Base-by-base conservation (phyloP, 1,284 basidiomycete genomes). In the Fomitopsis schrenkii region DNA sequence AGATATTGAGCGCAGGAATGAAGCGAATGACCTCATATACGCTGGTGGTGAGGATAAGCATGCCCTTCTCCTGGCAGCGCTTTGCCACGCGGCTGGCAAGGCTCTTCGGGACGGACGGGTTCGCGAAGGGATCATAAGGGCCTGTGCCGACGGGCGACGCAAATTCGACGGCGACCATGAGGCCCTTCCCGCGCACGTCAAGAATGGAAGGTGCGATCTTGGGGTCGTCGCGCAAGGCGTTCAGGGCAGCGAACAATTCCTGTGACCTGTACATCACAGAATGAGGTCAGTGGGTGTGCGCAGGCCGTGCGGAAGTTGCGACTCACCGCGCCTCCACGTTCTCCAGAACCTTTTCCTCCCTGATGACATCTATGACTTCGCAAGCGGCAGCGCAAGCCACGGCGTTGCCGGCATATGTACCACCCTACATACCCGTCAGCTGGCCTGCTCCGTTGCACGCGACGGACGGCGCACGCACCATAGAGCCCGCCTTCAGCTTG, bases 381-480 rank as follows among this genome's bases (percentile, higher is more conserved):
- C 89, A 80, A 12, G 88, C 94, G 17, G 95, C 95, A 0, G 95
- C 95, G 71, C 94, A 97, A 0, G 91, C 80, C 0, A 97, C 91
- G 0, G 92, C 88, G 70, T 95, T 97, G 35, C 95, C 95, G 10
- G 91, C 91, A 68, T 95, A 95, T 2, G 94, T 96, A 19, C 94
- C 94, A 33, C 94, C 93, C 88, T 90, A 66, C 26, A 7, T 35
- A 41, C 48, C 58, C 60, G 10, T 46, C 17, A 54, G 33, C 33
- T 2, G 7, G 56, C 62, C 66, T 57, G 54, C 61, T 65, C 55
- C 55, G 48, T n/a, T 19, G 17, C 40, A 22, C 12, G 14, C 15
- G 57, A 54, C 30, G 30, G 8, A 35, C 28, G 9, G 54, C 19
- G 44, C 19, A 65, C 76, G 60, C 41, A 90, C 91, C 85, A 97